Base-by-base conservation (phyloP, 352 stramenopile species). In the Phytopythium boreale region DNA sequence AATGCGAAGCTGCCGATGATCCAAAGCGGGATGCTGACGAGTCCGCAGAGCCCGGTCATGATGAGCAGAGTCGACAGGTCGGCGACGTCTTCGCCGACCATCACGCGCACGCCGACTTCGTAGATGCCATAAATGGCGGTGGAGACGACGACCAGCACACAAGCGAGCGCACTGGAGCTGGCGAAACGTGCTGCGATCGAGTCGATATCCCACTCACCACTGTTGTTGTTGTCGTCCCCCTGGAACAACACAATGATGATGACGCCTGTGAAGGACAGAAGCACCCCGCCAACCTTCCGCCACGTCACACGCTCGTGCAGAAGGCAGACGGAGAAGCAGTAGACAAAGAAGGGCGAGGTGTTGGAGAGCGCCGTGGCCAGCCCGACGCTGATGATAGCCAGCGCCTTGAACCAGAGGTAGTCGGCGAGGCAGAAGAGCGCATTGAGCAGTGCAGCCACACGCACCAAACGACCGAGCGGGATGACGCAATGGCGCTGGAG, bases 241-340 rank as follows among this genome's bases (percentile, higher is more conserved):
- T 83, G 71, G 67, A 72, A 88, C 52, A 83, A 61, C 39, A 87
- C 68, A 24, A 88, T 65, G 44, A 87, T 63, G 50, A 64, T 78
- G 36, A 85, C 79, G 17, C 79, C 79, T 8, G 62, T 69, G 47
- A 87, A 76, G 26, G 79, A 75, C 43, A 68, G 61, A 31, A 82
- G 53, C 2, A 89, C 80, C 2, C 77, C 75, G 22, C 61, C 66
- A 19, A 85, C 52, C 53, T 89, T 87, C 31, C 66, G 61, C 12
- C 70, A 20, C 20, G 65, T 65, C 29, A 78, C n/a, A 34, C 71
- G 61, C 53, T 89, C 80, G 57, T 72, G 62, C 44, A 89, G 52
- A 2, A 85, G 75, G 63, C 77, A 89, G 46, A 89, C 75, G 10
- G 80, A 89, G 60, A 89, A 89, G 66, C 74, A 85, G 71, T 86